Percentiles rank a stretch among this genome's conserved stretches.
phyloP scores from a whole-genome alignment of 2,329 filamentous ascomycete species.

The Botrytis deweyae region DNA sequence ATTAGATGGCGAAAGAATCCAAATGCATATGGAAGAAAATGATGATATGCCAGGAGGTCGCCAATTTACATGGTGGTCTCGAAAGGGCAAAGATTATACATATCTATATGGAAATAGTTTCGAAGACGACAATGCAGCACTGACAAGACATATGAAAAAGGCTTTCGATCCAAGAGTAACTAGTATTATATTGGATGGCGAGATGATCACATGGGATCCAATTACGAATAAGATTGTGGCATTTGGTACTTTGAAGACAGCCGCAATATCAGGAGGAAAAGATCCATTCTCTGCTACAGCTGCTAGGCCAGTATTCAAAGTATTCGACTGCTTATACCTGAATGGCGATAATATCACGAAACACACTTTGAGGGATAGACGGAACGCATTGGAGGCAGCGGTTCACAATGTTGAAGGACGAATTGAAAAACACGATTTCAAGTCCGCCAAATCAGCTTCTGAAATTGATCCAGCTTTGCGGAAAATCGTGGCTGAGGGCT shows the following conservation, averaged over 20 bases:
- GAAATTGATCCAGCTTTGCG: slow-evolving; percentile 79
- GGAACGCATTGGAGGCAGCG: slow-evolving; percentile 69
- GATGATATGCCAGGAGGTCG: slow-evolving; percentile 64
- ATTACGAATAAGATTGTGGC: slow-evolving; percentile 78
- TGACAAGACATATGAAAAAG: slow-evolving; percentile 75
- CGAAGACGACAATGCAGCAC: slow-evolving; percentile 68
- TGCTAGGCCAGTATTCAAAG: slow-evolving; percentile 73
- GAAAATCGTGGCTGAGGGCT: slow-evolving; percentile 80
- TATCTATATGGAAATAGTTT: slow-evolving; percentile 85
- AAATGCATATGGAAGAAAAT: slow-evolving; percentile 86
- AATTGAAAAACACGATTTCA: slow-evolving; percentile 78
- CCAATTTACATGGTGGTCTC: slow-evolving; percentile 85
- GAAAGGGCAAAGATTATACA: slow-evolving; percentile 94
- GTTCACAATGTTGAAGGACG: slow-evolving; percentile 70
- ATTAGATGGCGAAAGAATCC: slow-evolving; percentile 94
- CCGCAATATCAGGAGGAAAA: slow-evolving; percentile 75
- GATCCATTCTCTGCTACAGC: slow-evolving; percentile 63
- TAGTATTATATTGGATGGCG: slow-evolving; percentile 89
- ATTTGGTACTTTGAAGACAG: slow-evolving; percentile 92
- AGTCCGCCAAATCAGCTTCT: slow-evolving; percentile 61
- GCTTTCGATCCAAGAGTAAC: slow-evolving; percentile 77
- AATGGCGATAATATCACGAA: slow-evolving; percentile 78
- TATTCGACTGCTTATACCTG: slow-evolving; percentile 89
- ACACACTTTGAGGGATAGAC: slow-evolving; percentile 80
- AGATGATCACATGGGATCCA: slow-evolving; percentile 99